These are phyloP conservation scores for Eucalyptus grandis DNA, from an alignment of 345 rosid species.

Conservation along the genomic window DNA sequence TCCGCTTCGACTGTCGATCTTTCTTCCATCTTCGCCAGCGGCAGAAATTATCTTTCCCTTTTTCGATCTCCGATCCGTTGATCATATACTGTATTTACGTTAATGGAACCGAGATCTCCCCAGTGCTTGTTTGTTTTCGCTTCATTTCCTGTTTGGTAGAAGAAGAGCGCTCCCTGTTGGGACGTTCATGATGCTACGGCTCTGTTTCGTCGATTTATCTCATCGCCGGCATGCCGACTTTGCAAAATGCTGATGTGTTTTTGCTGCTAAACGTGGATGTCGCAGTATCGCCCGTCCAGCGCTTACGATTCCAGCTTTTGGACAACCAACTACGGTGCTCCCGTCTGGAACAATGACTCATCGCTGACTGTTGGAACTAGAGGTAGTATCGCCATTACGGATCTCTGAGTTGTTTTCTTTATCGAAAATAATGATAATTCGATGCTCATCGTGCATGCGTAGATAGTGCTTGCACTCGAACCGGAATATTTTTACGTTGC, in stretches of 20 bases:
- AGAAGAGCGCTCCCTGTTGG: not conserved
- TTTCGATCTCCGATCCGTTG: not conserved
- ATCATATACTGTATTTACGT: not conserved
- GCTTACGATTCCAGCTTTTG: slow-evolving; percentile 46
- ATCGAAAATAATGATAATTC: not conserved
- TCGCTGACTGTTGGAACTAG: slow-evolving; percentile 73
- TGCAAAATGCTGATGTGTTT: not conserved
- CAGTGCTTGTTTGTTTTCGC: not conserved
- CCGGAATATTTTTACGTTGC: not conserved
- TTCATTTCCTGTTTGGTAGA: not conserved
- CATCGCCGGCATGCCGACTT: not conserved
- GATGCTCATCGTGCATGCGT: not conserved
- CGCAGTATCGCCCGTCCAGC: slow-evolving; percentile 64
- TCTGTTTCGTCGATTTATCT: not conserved
- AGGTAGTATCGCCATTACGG: slow-evolving; percentile 20
- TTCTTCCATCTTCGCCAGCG: not conserved
- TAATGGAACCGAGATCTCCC: not conserved
- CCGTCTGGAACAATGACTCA: slow-evolving; percentile 74
- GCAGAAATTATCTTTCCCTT: not conserved
- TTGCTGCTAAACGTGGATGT: not conserved
- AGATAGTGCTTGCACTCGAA: not conserved
- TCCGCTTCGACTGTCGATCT: not conserved
- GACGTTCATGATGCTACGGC: not conserved
- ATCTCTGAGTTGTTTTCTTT: not conserved
- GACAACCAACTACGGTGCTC: slow-evolving; percentile 78